These are phyloP conservation scores for Diaporthe humulicola DNA, from an alignment of 2,329 filamentous ascomycete species.

Conservation along the genomic window DNA sequence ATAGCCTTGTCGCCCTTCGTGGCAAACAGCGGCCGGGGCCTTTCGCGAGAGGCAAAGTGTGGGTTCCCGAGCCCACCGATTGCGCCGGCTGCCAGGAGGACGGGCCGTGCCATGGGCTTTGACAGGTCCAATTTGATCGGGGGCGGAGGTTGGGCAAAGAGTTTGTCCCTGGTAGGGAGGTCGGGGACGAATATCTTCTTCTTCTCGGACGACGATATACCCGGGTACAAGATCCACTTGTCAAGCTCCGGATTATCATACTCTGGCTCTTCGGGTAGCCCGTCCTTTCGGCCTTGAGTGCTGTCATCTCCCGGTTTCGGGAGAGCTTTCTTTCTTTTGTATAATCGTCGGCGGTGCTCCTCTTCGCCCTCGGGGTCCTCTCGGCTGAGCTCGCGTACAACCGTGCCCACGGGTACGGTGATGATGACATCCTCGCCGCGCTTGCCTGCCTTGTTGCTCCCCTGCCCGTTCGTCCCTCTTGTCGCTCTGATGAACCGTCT, in stretches of 20 bases:
- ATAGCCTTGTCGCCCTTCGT: constrained; percentile 87
- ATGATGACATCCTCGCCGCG: constrained; percentile 90
- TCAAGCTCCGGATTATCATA: constrained; percentile 66
- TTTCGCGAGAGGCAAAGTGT: constrained; percentile 86
- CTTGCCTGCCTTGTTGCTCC: constrained; percentile 79
- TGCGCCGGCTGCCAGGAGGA: constrained; percentile 88
- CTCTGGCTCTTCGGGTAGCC: constrained; percentile 56
- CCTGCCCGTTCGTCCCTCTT: constrained; percentile 82
- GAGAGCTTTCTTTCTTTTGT: constrained; percentile 42
- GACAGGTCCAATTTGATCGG: constrained; percentile 82
- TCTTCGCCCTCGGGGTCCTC: constrained; percentile 83
- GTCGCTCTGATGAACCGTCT: constrained; percentile 81
- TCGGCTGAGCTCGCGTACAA: constrained; percentile 85
- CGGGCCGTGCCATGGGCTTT: constrained; percentile 83
- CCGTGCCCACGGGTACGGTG: constrained; percentile 91
- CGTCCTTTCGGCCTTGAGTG: constrained; percentile 51
- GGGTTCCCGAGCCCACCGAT: constrained; percentile 94
- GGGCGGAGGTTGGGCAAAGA: constrained; percentile 76
- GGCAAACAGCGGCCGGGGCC: constrained; percentile 85
- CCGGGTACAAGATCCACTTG: constrained; percentile 91
- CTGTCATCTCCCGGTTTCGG: constrained; percentile 36
- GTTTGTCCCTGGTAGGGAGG: constrained; percentile 64
- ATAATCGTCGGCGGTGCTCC: constrained; percentile 51
- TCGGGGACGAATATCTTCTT: constrained; percentile 64
- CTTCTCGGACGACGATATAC: constrained; percentile 78